Conservation (phyloP, 2,329 filamentous ascomycete species). For the Talaromyces atroroseus region DNA sequence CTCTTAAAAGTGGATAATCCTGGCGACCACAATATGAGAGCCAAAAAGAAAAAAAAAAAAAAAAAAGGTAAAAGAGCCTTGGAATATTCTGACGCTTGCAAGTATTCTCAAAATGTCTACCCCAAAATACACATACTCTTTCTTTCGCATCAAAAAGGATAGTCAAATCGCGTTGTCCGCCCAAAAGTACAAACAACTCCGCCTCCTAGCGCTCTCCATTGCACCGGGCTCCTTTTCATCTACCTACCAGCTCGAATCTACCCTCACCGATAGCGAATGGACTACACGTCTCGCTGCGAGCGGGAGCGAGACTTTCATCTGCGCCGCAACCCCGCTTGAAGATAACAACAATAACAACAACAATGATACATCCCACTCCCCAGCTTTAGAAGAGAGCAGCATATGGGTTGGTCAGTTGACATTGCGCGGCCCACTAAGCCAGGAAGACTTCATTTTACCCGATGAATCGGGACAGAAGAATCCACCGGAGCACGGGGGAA, state of each 20-base stretch:
- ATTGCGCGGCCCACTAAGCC: conserved; percentile 24
- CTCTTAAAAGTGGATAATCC: too few relatives aligned
- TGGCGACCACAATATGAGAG: too few relatives aligned
- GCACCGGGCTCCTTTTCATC: conserved; percentile 26
- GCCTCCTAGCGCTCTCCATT: conserved; percentile 25
- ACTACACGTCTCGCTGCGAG: conserved; percentile 19
- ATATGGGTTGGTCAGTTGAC: conserved; percentile 29
- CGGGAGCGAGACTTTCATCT: conserved; percentile 26
- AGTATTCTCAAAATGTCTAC: background rate
- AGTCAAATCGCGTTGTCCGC: conserved; percentile 1
- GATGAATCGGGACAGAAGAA: conserved; percentile 20
- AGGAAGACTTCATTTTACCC: conserved; percentile 20
- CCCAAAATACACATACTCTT: background rate
- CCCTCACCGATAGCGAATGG: conserved; percentile 23
- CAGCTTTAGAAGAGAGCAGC: conserved; percentile 1
- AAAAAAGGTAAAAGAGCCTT: too few relatives aligned
- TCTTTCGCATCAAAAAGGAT: conserved; percentile 12
- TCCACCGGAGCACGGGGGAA: conserved; percentile 18
- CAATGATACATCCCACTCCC: background rate
- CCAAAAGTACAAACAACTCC: conserved; percentile 15
- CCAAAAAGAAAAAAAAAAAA: too few relatives aligned
- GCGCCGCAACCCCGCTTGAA: conserved; percentile 14
- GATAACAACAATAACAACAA: conserved; percentile 4
- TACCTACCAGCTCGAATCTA: conserved; percentile 27
- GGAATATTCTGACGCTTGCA: too few relatives aligned